These are phyloP conservation scores for Herpetomonas muscarum DNA, from an alignment of 208 protist species.

Conservation along the genomic window DNA sequence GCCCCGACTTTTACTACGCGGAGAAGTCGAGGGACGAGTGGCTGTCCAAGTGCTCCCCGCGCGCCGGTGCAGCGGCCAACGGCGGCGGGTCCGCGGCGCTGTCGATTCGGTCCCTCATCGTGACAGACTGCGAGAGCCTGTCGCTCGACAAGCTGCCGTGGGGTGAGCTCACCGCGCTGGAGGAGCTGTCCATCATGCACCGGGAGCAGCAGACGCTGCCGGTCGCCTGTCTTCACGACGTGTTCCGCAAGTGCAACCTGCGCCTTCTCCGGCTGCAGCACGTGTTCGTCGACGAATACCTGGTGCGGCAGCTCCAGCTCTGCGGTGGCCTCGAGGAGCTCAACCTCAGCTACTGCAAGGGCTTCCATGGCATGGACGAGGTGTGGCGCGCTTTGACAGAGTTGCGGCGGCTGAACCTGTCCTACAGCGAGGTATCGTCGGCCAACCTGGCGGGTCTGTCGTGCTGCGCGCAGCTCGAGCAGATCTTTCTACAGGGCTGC, in stretches of 20 bases:
- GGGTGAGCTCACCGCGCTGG: slow-evolving; percentile 15
- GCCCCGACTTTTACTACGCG: slow-evolving; percentile 24
- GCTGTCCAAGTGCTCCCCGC: slow-evolving; percentile 13
- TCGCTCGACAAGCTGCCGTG: slow-evolving; percentile 15
- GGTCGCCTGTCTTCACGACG: slow-evolving; percentile 10
- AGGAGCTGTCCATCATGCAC: slow-evolving; percentile 31
- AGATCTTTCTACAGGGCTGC: slow-evolving; percentile 9
- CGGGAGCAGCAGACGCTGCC: slow-evolving; percentile 14
- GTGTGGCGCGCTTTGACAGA: slow-evolving; percentile 14
- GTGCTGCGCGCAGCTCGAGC: slow-evolving; percentile 1
- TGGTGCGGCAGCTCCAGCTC: slow-evolving; percentile 9
- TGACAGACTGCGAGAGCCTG: slow-evolving; percentile 23
- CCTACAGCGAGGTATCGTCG: slow-evolving; percentile 7
- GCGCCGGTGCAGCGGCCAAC: not conserved
- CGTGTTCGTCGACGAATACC: slow-evolving; percentile 20
- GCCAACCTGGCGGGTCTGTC: not conserved
- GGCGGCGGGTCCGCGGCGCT: not conserved
- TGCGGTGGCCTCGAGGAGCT: slow-evolving; percentile 17
- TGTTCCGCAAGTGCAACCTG: slow-evolving; percentile 11
- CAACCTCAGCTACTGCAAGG: slow-evolving; percentile 29
- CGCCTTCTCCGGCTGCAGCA: slow-evolving; percentile 23
- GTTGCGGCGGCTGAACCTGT: slow-evolving; percentile 21
- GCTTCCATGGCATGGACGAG: slow-evolving; percentile 17
- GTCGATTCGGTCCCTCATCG: slow-evolving; percentile 19
- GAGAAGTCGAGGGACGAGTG: slow-evolving; percentile 9